Conservation (phyloP, 208 protist species). For the Crithidia fasciculata region DNA sequence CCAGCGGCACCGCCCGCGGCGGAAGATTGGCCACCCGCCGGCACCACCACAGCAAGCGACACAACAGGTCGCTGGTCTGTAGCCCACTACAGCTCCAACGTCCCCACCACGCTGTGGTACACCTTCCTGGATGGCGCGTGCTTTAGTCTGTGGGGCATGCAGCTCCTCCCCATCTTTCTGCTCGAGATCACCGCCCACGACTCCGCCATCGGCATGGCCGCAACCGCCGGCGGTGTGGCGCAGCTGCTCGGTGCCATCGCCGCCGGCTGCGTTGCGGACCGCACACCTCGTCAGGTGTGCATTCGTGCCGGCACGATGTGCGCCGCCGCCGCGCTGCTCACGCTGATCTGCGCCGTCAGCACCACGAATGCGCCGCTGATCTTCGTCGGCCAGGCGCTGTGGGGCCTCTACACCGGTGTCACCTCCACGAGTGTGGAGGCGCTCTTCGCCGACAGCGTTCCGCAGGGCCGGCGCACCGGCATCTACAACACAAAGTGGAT, state of each 20-base stretch:
- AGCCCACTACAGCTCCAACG: conserved; percentile 38
- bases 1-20: no score
- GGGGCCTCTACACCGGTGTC: conserved; percentile 53
- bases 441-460: conserved; percentile 70
- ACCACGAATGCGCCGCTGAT: conserved; percentile 2
- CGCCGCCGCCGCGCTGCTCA: conserved; percentile 33
- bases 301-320: conserved; percentile 31
- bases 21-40: no score
- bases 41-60: no score
- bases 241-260: conserved; percentile 47
- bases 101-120: conserved; percentile 42
- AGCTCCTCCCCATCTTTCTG: conserved; percentile 55
- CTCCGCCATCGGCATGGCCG: conserved; percentile 30
- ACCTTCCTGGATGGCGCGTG: conserved; percentile 55
- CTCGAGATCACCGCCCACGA: conserved; percentile 18
- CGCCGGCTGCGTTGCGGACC: conserved; percentile 25
- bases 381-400: conserved; percentile 40
- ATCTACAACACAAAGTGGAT: conserved; percentile 83
- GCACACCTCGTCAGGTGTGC: conserved; percentile 25
- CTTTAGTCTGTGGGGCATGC: conserved; percentile 55
- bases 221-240: conserved; percentile 36
- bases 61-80: not conserved
- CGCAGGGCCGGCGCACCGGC: conserved; percentile 34
- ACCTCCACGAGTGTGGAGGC: conserved; percentile 54
- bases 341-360: conserved; percentile 22